These are phyloP conservation scores for Gillenia trifoliata DNA, from an alignment of 306 rosid species.

Conservation along the genomic window DNA sequence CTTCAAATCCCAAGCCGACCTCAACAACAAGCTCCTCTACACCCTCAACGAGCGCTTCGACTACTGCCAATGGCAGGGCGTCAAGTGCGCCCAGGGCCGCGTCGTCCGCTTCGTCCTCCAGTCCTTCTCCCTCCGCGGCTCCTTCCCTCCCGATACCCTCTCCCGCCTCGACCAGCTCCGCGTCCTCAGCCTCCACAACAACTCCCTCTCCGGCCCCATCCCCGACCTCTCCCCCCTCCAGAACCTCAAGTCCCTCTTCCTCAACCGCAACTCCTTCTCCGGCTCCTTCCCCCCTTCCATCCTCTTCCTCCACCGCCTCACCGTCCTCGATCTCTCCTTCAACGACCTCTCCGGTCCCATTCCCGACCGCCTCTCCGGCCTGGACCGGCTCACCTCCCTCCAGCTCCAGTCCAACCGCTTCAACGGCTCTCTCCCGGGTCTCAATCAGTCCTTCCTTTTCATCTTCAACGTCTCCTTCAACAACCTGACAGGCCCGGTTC, in stretches of 20 bases:
- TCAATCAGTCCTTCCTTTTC: conserved; percentile 52
- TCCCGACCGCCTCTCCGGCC: conserved; percentile 31
- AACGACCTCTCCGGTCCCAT: conserved; percentile 57
- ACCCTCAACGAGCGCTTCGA: conserved; percentile 57
- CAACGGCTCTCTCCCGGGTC: conserved; percentile 51
- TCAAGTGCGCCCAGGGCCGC: conserved; percentile 71
- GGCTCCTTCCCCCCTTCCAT: conserved; percentile 67
- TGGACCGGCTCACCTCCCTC: conserved; percentile 53
- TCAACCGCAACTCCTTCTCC: conserved; percentile 53
- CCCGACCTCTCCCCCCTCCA: conserved; percentile 66
- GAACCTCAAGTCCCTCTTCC: conserved; percentile 63
- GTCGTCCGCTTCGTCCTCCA: conserved; percentile 55
- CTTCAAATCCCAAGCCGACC: conserved; percentile 77
- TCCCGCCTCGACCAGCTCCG: conserved; percentile 78
- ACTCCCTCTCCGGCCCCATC: conserved; percentile 72
- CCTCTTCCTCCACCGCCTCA: conserved; percentile 51
- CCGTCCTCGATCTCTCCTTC: conserved; percentile 48
- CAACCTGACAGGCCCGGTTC: conserved; percentile 63
- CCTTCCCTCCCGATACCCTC: conserved; percentile 47
- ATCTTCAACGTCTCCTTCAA: conserved; percentile 51
- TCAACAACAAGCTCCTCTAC: conserved; percentile 61
- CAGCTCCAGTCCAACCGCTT: conserved; percentile 58
- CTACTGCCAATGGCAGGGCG: conserved; percentile 88
- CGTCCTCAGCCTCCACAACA: conserved; percentile 61
- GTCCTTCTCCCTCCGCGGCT: conserved; percentile 46